Evolutionary conservation across 176 grass and related monocot species (phyloP).

Genomic region (Musa schizocarpa): DNA sequence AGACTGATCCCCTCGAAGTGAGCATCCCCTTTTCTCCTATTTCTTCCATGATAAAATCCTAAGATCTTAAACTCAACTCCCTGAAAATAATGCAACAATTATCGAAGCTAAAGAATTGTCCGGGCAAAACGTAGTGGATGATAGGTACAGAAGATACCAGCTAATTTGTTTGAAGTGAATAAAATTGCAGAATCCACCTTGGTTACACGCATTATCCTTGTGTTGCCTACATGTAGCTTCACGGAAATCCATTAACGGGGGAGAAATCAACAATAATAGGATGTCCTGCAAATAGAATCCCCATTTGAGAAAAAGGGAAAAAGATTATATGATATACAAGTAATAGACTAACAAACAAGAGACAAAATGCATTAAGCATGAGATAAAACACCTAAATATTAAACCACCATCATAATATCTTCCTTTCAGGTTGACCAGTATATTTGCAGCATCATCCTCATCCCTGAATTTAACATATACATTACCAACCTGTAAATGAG

Average conservation of each 20-base stretch:
- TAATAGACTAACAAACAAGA: not conserved
- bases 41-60: not conserved
- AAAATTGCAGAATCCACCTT: constrained; percentile 25
- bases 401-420: constrained; percentile 20
- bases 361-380: not conserved
- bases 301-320: not conserved
- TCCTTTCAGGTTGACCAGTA: constrained; percentile 15
- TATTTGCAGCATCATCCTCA: constrained; percentile 20
- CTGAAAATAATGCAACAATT: not conserved
- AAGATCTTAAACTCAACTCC: constrained; percentile 10
- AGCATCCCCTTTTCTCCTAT: constrained; percentile 1
- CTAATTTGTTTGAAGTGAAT: constrained; percentile 27
- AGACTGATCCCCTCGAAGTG: not conserved
- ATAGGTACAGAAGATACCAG: not conserved
- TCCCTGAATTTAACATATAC: constrained; percentile 23
- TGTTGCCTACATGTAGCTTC: constrained; percentile 23
- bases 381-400: not conserved
- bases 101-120: not conserved
- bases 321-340: too few relatives aligned
- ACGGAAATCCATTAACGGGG: constrained; percentile 20
- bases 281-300: constrained; percentile 9
- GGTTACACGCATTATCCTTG: constrained; percentile 13
- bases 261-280: constrained; percentile 25
- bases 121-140: not conserved
- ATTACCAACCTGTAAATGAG: constrained; percentile 15